phyloP scores from a whole-genome alignment of 2,329 filamentous ascomycete species.

The Sordariomycetes sp. region DNA sequence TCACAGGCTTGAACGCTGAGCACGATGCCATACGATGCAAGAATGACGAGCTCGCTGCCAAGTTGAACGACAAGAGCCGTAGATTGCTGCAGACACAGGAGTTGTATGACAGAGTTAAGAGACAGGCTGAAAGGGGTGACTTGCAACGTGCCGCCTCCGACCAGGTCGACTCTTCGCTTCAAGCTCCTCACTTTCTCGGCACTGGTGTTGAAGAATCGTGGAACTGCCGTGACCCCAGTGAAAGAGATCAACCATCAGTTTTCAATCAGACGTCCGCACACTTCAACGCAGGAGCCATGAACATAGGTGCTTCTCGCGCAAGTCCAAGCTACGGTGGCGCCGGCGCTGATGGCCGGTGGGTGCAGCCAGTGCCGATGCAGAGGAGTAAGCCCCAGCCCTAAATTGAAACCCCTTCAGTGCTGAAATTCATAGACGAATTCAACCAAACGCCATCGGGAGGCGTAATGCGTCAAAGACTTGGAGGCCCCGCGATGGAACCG shows the following conservation, averaged over 20 bases:
- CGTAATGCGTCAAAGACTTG: constrained; percentile 2
- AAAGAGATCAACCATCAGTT: neutral
- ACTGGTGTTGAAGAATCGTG: too few species aligned
- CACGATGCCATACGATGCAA: constrained; percentile 57
- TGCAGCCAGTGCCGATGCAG: too few species aligned
- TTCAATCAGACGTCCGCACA: neutral
- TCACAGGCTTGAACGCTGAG: constrained; percentile 46
- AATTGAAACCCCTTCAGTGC: too few species aligned
- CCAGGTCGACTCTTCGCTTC: constrained; percentile 19
- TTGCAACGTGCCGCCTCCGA: constrained; percentile 46
- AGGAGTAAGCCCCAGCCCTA: too few species aligned
- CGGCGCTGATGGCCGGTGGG: too few species aligned
- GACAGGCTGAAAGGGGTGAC: constrained; percentile 42
- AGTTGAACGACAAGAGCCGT: constrained; percentile 61
- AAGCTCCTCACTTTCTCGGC: too few species aligned
- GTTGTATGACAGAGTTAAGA: constrained; percentile 51
- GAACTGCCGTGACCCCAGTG: too few species aligned
- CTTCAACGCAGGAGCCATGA: neutral
- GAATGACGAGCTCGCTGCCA: constrained; percentile 60
- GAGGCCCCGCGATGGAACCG: neutral
- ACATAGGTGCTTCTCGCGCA: neutral
- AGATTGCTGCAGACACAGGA: constrained; percentile 61
- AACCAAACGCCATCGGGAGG: neutral
- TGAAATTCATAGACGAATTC: neutral
- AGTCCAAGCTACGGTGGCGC: too few species aligned